Evolutionary conservation across 768 basidiomycete genomes (phyloP).

Genomic region (Sporobolomyces pararoseus): DNA sequence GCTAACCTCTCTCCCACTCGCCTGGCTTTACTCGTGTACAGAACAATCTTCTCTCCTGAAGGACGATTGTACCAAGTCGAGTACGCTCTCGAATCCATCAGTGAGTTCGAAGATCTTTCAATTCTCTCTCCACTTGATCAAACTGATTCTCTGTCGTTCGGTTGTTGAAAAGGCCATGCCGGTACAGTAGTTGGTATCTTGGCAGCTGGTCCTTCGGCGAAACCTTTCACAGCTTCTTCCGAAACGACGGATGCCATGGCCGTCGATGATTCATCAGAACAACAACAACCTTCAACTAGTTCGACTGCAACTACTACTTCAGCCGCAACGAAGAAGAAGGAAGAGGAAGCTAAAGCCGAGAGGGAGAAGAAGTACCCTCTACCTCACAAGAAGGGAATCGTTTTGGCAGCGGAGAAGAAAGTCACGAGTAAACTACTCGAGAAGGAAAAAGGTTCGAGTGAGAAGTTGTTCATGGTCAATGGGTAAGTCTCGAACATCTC

Average conservation of each 20-base stretch:
- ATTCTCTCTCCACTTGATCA: conserved; percentile 45
- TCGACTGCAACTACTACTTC: conserved; percentile 10
- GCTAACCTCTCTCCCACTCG: conserved; percentile 1
- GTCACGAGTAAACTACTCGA: conserved; percentile 97
- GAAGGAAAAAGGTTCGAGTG: conserved; percentile 89
- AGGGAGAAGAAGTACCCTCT: conserved; percentile 39
- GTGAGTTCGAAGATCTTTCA: conserved; percentile 58
- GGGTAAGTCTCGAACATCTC: conserved; percentile 49
- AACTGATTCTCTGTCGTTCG: conserved; percentile 45
- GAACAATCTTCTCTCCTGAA: conserved; percentile 98
- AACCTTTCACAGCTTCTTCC: conserved; percentile 36
- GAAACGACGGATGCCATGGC: conserved; percentile 36
- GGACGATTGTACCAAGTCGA: conserved; percentile 99
- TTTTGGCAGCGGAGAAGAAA: conserved; percentile 92
- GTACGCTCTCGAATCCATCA: conserved; percentile 99
- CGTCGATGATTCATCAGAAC: conserved; percentile 29
- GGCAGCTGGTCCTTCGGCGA: conserved; percentile 52
- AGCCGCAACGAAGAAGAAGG: conserved; percentile 40
- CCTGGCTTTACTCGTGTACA: conserved; percentile 53
- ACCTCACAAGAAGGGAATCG: conserved; percentile 68
- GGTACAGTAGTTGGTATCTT: conserved; percentile 78
- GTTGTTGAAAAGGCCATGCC: conserved; percentile 46
- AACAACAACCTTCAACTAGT: conserved; percentile 9
- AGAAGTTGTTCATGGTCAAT: conserved; percentile 96
- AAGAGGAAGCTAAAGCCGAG: conserved; percentile 40